Evolutionary conservation across 208 protist species (phyloP).

Genomic region (Balamuthia mandrillaris): DNA sequence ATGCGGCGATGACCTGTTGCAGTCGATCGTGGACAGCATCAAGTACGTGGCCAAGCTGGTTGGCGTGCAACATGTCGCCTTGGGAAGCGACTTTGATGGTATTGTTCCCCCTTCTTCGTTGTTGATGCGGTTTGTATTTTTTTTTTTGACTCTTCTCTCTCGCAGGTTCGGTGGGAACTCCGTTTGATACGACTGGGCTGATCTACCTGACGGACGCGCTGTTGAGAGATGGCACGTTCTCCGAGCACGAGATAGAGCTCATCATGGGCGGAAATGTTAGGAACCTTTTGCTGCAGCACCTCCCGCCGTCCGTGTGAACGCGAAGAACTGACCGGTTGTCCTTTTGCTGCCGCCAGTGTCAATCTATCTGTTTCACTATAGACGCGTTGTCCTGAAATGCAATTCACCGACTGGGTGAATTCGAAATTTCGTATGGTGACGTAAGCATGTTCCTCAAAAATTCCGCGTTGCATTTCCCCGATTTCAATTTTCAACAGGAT

Average conservation of each 20-base stretch:
- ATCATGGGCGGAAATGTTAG: slow-evolving; percentile 36
- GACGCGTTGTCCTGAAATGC: too few relatives aligned
- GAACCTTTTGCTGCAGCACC: not conserved
- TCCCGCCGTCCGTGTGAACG: too few relatives aligned
- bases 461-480: too few relatives aligned
- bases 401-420: too few relatives aligned
- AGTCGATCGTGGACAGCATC: slow-evolving; percentile 21
- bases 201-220: slow-evolving; percentile 35
- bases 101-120: not conserved
- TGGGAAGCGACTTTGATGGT: slow-evolving; percentile 39
- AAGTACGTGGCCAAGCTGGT: slow-evolving; percentile 23
- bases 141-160: not conserved
- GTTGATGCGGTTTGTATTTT: not conserved
- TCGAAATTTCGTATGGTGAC: too few relatives aligned
- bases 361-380: too few relatives aligned
- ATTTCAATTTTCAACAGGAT: too few relatives aligned
- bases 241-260: not conserved
- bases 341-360: too few relatives aligned
- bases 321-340: too few relatives aligned
- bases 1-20: slow-evolving; percentile 12
- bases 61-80: slow-evolving; percentile 15
- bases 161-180: not conserved
- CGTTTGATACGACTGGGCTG: slow-evolving; percentile 35
- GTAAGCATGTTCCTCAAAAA: too few relatives aligned
- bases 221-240: not conserved